Evolutionary conservation across 2,329 filamentous ascomycete genomes (phyloP).

Genomic region (Fusarium concolor): DNA sequence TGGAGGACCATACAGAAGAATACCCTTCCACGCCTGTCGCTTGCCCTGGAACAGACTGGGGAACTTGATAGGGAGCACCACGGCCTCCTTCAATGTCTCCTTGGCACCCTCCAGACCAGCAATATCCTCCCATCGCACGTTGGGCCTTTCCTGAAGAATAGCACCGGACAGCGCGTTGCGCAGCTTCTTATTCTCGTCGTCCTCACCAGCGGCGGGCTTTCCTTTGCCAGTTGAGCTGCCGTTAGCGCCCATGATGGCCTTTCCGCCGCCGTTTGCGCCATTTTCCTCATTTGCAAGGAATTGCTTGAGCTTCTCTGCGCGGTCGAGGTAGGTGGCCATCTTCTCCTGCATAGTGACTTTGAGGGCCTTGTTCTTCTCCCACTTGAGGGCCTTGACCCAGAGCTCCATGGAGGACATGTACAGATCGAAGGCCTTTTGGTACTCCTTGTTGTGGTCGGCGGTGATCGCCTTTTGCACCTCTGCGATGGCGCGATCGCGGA

Average conservation of each 20-base stretch:
- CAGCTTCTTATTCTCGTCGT: constrained; percentile 96
- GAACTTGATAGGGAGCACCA: constrained; percentile 98
- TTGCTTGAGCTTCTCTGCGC: constrained; percentile 96
- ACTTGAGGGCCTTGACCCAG: constrained; percentile 99
- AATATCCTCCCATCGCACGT: constrained; percentile 98
- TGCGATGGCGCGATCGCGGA: constrained; percentile 95
- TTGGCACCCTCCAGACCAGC: constrained; percentile 94
- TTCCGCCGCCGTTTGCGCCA: constrained; percentile 74
- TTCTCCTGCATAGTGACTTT: constrained; percentile 98
- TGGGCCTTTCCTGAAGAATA: constrained; percentile 94
- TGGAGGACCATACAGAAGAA: constrained; percentile 93
- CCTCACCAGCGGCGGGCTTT: constrained; percentile 69
- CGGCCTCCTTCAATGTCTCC: constrained; percentile 96
- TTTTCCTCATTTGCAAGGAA: constrained; percentile 86
- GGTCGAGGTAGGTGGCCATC: constrained; percentile 97
- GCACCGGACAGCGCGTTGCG: constrained; percentile 90
- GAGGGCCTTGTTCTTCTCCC: constrained; percentile 98
- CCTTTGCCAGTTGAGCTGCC: constrained; percentile 72
- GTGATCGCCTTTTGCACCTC: constrained; percentile 98
- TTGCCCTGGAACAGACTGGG: constrained; percentile 96
- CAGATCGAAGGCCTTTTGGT: constrained; percentile 94
- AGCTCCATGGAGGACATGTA: constrained; percentile 97
- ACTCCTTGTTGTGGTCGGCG: constrained; percentile 93
- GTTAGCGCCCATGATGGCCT: constrained; percentile 74
- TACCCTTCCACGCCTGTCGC: constrained; percentile 97